A percentile compares a stretch with the other conserved stretches of the same genome.
phyloP scores from a whole-genome alignment of 805 yeast species.

The Isabelozyma gotoi region DNA sequence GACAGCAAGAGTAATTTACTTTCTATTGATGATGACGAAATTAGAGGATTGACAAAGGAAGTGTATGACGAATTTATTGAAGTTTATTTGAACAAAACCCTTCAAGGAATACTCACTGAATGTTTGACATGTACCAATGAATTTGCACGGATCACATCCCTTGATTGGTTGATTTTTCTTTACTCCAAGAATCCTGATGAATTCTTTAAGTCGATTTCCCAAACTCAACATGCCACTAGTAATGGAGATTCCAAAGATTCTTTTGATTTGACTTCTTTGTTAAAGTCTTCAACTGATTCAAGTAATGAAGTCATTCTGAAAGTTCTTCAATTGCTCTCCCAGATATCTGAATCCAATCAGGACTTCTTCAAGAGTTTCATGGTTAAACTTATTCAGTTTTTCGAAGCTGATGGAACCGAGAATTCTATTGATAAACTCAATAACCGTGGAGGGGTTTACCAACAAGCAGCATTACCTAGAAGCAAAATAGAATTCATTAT shows the following conservation, averaged over 20 bases:
- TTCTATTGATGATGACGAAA: conserved; percentile 36
- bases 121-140: conserved; percentile 52
- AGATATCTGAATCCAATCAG: conserved; percentile 73
- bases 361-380: conserved; percentile 75
- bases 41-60: conserved; percentile 43
- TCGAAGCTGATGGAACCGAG: conserved; percentile 56
- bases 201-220: conserved; percentile 25
- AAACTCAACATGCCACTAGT: not conserved
- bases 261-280: conserved; percentile 67
- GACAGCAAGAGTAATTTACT: not conserved
- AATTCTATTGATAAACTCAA: conserved; percentile 5
- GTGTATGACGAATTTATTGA: conserved; percentile 42
- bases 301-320: conserved; percentile 76
- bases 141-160: conserved; percentile 74
- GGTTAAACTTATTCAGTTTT: conserved; percentile 64
- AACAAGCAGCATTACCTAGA: conserved; percentile 25
- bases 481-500: conserved; percentile 67
- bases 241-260: conserved; percentile 6
- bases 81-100: conserved; percentile 47
- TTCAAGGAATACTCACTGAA: conserved; percentile 71
- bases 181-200: conserved; percentile 57
- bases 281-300: conserved; percentile 68
- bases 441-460: not conserved
- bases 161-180: conserved; percentile 87
- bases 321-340: conserved; percentile 69